These are phyloP conservation scores for Pseudocercospora cruenta DNA, from an alignment of 2,329 filamentous ascomycete species.

Conservation along the genomic window DNA sequence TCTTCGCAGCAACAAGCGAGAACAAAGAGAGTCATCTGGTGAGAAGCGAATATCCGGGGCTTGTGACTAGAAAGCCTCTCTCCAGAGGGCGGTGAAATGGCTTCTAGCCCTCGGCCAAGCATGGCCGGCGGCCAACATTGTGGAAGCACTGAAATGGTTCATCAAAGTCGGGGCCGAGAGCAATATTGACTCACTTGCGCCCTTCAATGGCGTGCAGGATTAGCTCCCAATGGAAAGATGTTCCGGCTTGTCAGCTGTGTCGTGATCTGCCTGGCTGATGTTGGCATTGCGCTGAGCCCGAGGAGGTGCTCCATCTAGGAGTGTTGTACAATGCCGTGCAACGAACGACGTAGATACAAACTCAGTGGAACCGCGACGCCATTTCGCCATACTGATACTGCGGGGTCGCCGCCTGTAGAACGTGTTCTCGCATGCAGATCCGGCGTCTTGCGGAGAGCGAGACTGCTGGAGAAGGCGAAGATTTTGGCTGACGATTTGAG, in stretches of 20 bases:
- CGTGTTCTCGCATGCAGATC: slow-evolving; percentile 3
- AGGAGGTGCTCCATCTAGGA: not conserved
- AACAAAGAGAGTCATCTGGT: not conserved
- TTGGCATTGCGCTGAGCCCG: not conserved
- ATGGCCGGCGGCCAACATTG: slow-evolving; percentile 3
- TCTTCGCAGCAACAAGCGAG: not conserved
- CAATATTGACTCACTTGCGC: not conserved
- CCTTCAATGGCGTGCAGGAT: not conserved
- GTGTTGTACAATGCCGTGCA: not conserved
- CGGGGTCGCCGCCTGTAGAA: not conserved
- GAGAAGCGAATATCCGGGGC: not conserved
- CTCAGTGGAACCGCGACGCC: not conserved
- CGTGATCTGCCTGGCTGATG: not conserved
- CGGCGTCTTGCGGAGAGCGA: not conserved
- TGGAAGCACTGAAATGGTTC: not conserved
- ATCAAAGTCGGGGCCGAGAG: not conserved
- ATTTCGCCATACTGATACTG: slow-evolving; percentile 2
- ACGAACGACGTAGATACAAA: not conserved
- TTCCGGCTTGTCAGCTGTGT: not conserved
- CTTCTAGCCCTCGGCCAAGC: not conserved
- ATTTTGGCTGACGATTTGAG: not conserved
- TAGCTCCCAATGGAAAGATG: not conserved
- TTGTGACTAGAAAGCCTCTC: not conserved
- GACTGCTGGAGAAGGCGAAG: not conserved
- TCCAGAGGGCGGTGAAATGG: not conserved